A percentile compares a stretch with the other conserved stretches of the same genome.
These are phyloP conservation scores for Trichoderma sp. DNA, from an alignment of 2,329 filamentous ascomycete species.

Conservation along the genomic window DNA sequence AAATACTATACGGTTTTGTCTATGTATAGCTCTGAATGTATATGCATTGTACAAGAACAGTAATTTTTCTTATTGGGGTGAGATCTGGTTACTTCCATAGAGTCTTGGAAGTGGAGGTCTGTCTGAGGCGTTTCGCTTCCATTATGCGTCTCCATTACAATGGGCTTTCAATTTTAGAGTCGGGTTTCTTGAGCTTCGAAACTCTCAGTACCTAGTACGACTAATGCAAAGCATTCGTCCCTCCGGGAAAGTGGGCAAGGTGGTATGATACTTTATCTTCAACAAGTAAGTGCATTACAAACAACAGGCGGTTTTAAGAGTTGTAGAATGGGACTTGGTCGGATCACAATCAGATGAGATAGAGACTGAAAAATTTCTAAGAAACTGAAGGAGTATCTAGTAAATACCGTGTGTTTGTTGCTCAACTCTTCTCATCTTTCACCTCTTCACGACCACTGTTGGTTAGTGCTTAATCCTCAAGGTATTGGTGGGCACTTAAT, in stretches of 20 bases:
- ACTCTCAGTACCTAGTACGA: neutral
- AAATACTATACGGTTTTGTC: neutral
- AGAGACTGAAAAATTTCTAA: neutral
- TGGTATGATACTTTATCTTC: neutral
- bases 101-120: neutral
- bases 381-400: neutral
- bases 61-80: neutral
- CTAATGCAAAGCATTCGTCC: neutral
- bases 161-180: neutral
- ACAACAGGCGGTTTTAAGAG: neutral
- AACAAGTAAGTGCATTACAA: neutral
- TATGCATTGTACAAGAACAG: neutral
- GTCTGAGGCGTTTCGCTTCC: neutral
- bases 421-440: neutral
- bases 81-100: neutral
- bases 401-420: too few relatives aligned
- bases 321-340: fast-evolving
- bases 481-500: neutral
- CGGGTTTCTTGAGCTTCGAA: neutral
- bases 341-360: neutral
- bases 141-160: neutral
- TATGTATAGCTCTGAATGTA: neutral
- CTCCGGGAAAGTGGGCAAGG: neutral
- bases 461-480: neutral
- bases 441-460: neutral